These are phyloP conservation scores for Sarocladiaceae sp. DNA, from an alignment of 2,329 filamentous ascomycete species.

Conservation along the genomic window DNA sequence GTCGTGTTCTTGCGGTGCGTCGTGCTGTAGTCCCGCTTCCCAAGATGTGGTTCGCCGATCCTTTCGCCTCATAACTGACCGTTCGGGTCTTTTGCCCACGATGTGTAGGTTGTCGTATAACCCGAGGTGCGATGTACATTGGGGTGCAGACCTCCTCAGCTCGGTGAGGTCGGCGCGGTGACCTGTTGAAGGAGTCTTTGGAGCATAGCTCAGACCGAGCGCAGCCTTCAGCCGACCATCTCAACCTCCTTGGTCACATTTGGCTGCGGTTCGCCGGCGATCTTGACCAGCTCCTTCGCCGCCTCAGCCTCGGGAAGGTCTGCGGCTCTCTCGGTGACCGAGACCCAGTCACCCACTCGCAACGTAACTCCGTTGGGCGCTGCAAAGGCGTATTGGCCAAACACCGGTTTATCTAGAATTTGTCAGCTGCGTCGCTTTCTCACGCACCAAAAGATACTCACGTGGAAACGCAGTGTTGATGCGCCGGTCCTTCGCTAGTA, in stretches of 20 bases:
- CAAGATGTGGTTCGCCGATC: too few relatives aligned
- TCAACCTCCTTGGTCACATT: slow-evolving; percentile 5
- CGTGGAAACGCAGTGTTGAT: slow-evolving; percentile 16
- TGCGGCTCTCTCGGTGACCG: slow-evolving; percentile 11
- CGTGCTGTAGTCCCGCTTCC: too few relatives aligned
- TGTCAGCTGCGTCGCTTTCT: not conserved
- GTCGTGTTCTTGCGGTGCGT: too few relatives aligned
- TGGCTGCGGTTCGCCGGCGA: not conserved
- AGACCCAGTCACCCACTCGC: slow-evolving; percentile 20
- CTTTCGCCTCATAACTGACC: too few relatives aligned
- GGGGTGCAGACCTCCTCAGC: too few relatives aligned
- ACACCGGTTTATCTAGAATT: slow-evolving; percentile 15
- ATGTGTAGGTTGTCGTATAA: too few relatives aligned
- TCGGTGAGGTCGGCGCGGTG: too few relatives aligned
- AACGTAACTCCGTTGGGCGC: slow-evolving; percentile 15
- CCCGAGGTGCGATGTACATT: too few relatives aligned
- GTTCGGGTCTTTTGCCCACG: too few relatives aligned
- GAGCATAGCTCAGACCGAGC: too few relatives aligned
- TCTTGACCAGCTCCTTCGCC: slow-evolving; percentile 3
- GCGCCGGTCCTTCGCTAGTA: slow-evolving; percentile 16
- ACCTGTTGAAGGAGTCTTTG: too few relatives aligned
- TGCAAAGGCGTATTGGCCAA: slow-evolving; percentile 17
- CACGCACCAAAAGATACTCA: not conserved
- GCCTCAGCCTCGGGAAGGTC: slow-evolving; percentile 5
- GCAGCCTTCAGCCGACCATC: slow-evolving; percentile 4